phyloP scores from a whole-genome alignment of 2,329 filamentous ascomycete genomes.

The Purpureocillium lavendulum region DNA sequence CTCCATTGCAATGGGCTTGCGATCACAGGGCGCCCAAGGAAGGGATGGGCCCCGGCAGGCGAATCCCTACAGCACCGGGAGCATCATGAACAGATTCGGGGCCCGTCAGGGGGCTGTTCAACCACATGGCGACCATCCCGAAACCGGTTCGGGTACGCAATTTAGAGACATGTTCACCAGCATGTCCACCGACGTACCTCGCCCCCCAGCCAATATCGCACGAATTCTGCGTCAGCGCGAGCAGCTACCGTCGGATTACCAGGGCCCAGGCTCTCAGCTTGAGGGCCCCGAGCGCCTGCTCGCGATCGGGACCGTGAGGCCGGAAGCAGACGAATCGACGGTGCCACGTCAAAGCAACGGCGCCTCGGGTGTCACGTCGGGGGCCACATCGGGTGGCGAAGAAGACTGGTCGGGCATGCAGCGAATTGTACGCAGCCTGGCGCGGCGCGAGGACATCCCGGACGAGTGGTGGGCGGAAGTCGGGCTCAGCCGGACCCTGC shows the following conservation, averaged over 20 bases:
- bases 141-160: too few relatives aligned
- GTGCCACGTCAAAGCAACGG: background rate
- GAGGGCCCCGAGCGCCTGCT: too few relatives aligned
- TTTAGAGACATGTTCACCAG: too few relatives aligned
- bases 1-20: slow-evolving; percentile 15
- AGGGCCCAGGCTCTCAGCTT: too few relatives aligned
- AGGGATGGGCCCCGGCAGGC: background rate
- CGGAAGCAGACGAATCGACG: background rate
- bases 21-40: slow-evolving; percentile 7
- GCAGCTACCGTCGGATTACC: background rate
- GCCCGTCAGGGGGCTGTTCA: too few relatives aligned
- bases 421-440: slow-evolving; percentile 61
- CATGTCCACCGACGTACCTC: too few relatives aligned
- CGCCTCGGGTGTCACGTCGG: slow-evolving; percentile 3
- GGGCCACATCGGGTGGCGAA: slow-evolving; percentile 14
- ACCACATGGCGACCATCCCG: too few relatives aligned
- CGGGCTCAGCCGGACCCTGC: slow-evolving; percentile 53
- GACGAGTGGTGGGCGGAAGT: slow-evolving; percentile 75
- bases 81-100: background rate
- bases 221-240: background rate
- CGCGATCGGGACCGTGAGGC: too few relatives aligned
- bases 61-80: background rate
- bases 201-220: slow-evolving; percentile 17
- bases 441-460: slow-evolving; percentile 64
- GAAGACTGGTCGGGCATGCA: slow-evolving; percentile 55